Conservation (phyloP, 1,284 basidiomycete genomes). For the Cryptococcus amylolentus region DNA sequence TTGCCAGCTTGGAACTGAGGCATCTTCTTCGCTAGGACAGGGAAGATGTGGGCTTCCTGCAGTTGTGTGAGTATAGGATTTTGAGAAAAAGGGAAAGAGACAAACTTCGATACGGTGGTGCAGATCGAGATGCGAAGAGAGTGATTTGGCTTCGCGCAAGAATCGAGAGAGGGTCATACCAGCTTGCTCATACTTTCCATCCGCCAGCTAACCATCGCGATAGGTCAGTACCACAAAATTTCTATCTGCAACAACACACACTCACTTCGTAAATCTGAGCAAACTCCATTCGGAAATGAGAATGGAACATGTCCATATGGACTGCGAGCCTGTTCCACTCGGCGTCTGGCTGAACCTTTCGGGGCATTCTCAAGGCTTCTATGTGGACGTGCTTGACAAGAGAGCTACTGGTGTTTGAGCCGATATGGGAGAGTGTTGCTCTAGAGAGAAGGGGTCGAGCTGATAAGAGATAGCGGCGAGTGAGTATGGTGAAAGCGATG, state of each 20-base stretch:
- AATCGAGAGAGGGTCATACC: slow-evolving; percentile 54
- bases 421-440: no score
- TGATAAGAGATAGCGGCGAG: not conserved
- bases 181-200: slow-evolving; percentile 55
- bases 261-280: slow-evolving; percentile 39
- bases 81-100: not conserved
- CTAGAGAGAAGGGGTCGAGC: not conserved
- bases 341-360: not conserved
- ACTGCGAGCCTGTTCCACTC: slow-evolving; percentile 33
- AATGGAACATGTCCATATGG: slow-evolving; percentile 43
- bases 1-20: slow-evolving; percentile 55
- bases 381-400: no score
- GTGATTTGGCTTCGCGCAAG: slow-evolving; percentile 51
- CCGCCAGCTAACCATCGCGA: slow-evolving; percentile 50
- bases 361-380: no score
- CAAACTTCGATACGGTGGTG: slow-evolving; percentile 60
- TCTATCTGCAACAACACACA: not conserved
- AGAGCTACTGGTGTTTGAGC: no score
- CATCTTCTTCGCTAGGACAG: slow-evolving; percentile 61
- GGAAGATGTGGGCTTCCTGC: slow-evolving; percentile 59
- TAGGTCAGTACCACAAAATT: not conserved
- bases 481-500: not conserved
- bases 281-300: slow-evolving; percentile 43
- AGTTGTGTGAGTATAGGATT: not conserved
- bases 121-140: slow-evolving; percentile 58